Evolutionary conservation across 1,139 yeast species (phyloP), one percentile per base, ranked within the genome.

Genomic region (Magnusiomyces fungicola): DNA sequence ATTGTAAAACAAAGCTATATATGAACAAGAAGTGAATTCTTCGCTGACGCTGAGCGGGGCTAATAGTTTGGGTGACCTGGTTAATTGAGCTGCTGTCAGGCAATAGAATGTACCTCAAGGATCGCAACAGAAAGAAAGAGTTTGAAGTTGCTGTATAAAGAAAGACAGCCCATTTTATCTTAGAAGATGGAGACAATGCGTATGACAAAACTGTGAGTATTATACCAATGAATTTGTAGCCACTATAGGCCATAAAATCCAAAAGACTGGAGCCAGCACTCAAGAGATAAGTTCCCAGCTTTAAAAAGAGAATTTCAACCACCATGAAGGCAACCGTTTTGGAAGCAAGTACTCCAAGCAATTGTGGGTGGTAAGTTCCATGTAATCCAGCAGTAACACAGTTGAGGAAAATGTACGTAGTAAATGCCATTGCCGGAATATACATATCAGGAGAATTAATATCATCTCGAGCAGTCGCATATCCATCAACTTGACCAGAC

Each of bases 381-480:
- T 81, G 79, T 50, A 92, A 69, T 14, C 99, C 99, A 53, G 88
- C 88, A 59, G 86, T 75, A 27, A 86, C 76, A 3, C 96, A 92
- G 78, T 94, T 82, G 43, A 88, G 74, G 54, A 94, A 70, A 50
- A 92, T 83, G 63, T 90, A 92, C 1, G 98, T 89, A 48, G 89
- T 81, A 60, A 85, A 79, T 1, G 97, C 87, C 96, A 90, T 89
- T 56, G 86, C 69, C 3, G 99, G 99, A 50, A 94, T 87, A 66
- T 94, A 94, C 73, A 92, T 78, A 66, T 94, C 99, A 1, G 98
- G 98, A 0, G 97, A 95, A 64, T 94, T 94, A 54, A 85, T 74
- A 64, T 94, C 98, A 55, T 80, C 84, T 34, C 76, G 66, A 10
- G 96, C 95, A 3, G 85, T 80, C 1, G 86, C 83, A 63, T 74